A percentile compares a stretch with the other conserved stretches of the same genome.
Evolutionary conservation across 1,139 yeast species (phyloP).

Genomic region (Debaryomyces coudertii): DNA sequence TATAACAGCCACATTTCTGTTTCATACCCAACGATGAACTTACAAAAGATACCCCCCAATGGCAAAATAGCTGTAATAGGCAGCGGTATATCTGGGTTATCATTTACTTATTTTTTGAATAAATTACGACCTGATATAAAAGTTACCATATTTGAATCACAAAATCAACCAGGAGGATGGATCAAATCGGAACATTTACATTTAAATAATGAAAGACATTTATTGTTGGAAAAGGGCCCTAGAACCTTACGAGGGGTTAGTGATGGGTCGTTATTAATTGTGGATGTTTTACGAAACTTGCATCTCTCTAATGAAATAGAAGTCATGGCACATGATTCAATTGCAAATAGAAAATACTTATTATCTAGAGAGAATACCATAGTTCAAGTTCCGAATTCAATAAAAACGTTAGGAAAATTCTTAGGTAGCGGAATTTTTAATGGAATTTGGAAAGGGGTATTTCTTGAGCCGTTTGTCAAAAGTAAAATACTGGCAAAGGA

Average conservation of each 20-base stretch:
- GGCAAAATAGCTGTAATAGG: conserved; percentile 73
- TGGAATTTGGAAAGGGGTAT: conserved; percentile 35
- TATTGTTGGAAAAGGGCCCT: conserved; percentile 71
- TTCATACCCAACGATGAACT: background rate
- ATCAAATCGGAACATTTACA: conserved; percentile 52
- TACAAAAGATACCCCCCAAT: conserved; percentile 19
- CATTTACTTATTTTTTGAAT: conserved; percentile 73
- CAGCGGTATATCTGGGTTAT: conserved; percentile 84
- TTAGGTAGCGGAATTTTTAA: conserved; percentile 42
- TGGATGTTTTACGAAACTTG: conserved; percentile 57
- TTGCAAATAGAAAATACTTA: conserved; percentile 66
- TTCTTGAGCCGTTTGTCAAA: conserved; percentile 47
- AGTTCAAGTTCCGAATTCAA: conserved; percentile 57
- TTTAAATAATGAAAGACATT: conserved; percentile 14
- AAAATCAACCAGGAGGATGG: conserved; percentile 74
- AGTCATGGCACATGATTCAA: conserved; percentile 51
- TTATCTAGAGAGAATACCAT: conserved; percentile 42
- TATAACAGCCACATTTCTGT: background rate
- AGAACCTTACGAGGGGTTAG: conserved; percentile 73
- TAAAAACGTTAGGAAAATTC: conserved; percentile 43
- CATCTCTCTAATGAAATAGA: conserved; percentile 45
- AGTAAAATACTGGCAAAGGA: conserved; percentile 18
- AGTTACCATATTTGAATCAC: conserved; percentile 63
- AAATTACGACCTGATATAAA: conserved; percentile 71
- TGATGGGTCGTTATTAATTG: conserved; percentile 61